Evolutionary conservation across 345 rosid species (phyloP), one percentile per base, ranked within the genome.

Genomic region (Eucalyptus polyanthemos): DNA sequence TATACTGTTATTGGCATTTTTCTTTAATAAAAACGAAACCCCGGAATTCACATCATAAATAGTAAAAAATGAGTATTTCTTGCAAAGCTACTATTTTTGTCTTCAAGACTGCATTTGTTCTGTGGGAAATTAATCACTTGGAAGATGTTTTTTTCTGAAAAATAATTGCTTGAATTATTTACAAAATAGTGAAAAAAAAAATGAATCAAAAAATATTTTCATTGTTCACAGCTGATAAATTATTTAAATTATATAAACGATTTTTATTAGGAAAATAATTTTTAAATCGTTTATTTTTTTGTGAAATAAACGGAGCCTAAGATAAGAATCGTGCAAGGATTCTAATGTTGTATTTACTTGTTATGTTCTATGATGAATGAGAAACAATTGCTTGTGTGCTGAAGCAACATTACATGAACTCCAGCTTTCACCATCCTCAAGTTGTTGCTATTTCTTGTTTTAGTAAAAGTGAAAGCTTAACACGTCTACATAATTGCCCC

Each of bases 141-240:
- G 29, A 58, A 58, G 0, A 24, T 2, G 3, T 4, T 62, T 29
- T 27, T 2, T 6, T 34, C 34, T 11, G 14, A 29, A 29, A 62
- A 29, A 4, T 25, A 13, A 62, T 62, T 14, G 34, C 72, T 29
- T 62, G 17, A 62, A 62, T 62, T 62, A 29, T 0, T 29, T 62
- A 1, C 16, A 62, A 29, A 62, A 51, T 51, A 62, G n/a, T 62
- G 54, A 62, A 62, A 62, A 62, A 60, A 42, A 13, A 8, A 62
- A 27, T 4, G 0, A 51, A 51, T 51, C 4, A 51, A 29, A 7
- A 29, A 29, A 62, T 65, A 29, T 65, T 65, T n/a, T 65, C 10
- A 14, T n/a, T 0, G 2, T 14, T 14, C 1, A 60, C n/a, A 5
- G 1, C 0, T 1, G 15, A 60, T 25, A 5, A 60, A 60, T 58